phyloP scores from a whole-genome alignment of 2,329 filamentous ascomycete genomes.

The Colletotrichum spaethianum region DNA sequence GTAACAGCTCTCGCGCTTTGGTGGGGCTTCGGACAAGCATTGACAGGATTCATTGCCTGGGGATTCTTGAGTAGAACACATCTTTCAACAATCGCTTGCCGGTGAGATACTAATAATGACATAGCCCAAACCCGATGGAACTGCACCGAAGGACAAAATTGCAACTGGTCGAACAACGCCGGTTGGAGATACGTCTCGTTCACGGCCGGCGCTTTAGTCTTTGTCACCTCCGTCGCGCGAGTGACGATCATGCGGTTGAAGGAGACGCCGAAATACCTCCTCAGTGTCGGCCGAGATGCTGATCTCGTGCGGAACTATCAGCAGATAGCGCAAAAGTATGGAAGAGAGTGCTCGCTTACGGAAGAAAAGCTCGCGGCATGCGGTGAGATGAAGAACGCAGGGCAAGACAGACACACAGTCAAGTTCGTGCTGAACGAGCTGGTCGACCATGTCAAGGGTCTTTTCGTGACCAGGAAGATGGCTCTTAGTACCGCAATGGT shows the following conservation, averaged over 20 bases:
- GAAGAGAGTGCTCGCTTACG: constrained; percentile 56
- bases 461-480: constrained; percentile 74
- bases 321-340: constrained; percentile 55
- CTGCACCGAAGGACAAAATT: constrained; percentile 55
- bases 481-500: constrained; percentile 74
- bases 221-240: constrained; percentile 66
- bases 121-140: constrained; percentile 58
- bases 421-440: constrained; percentile 31
- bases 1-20: constrained; percentile 71
- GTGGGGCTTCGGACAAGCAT: constrained; percentile 64
- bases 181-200: constrained; percentile 67
- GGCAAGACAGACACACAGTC: constrained; percentile 44
- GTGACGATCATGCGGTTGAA: constrained; percentile 68
- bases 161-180: constrained; percentile 60
- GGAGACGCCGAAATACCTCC: constrained; percentile 72
- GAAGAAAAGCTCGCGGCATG: constrained; percentile 60
- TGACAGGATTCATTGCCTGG: constrained; percentile 65
- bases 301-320: constrained; percentile 62
- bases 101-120: not conserved
- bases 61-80: constrained; percentile 58
- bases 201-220: constrained; percentile 59
- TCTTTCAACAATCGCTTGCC: not conserved
- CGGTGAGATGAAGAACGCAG: constrained; percentile 55
- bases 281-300: constrained; percentile 66
- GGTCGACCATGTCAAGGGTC: constrained; percentile 70